Evolutionary conservation across 2,329 filamentous ascomycete genomes (phyloP).

Genomic region (Fusarium pilosicola): DNA sequence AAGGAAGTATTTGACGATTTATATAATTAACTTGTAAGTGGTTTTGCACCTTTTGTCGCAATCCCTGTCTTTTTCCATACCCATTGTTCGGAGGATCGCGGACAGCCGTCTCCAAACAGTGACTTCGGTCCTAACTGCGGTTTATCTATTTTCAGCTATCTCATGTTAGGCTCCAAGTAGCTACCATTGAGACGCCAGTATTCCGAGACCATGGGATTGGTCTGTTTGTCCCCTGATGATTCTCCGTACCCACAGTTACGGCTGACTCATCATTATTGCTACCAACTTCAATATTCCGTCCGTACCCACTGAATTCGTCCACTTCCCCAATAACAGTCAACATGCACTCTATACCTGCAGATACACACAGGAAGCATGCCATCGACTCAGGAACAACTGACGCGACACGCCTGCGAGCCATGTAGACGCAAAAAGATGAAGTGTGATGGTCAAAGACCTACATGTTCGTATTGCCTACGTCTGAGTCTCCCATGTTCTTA

Average conservation of each 20-base stretch:
- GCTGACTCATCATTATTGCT: neutral
- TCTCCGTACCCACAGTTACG: neutral
- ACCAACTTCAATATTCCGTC: neutral
- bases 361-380: neutral
- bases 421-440: neutral
- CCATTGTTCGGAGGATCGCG: neutral
- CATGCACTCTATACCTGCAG: neutral
- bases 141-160: no score
- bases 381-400: neutral
- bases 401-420: neutral
- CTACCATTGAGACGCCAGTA: accelerated
- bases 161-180: neutral
- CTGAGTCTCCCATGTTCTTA: accelerated
- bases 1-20: neutral
- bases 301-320: neutral
- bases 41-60: neutral
- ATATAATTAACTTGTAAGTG: neutral
- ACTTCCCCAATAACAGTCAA: neutral
- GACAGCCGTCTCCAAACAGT: neutral
- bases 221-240: neutral
- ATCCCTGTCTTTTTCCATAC: neutral
- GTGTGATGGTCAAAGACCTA: neutral
- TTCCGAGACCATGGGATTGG: neutral
- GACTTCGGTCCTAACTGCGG: no score
- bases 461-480: neutral